Evolutionary conservation across 1,284 basidiomycete species (phyloP), one percentile per base, ranked within the genome.

Genomic region (Ustilago sp.): DNA sequence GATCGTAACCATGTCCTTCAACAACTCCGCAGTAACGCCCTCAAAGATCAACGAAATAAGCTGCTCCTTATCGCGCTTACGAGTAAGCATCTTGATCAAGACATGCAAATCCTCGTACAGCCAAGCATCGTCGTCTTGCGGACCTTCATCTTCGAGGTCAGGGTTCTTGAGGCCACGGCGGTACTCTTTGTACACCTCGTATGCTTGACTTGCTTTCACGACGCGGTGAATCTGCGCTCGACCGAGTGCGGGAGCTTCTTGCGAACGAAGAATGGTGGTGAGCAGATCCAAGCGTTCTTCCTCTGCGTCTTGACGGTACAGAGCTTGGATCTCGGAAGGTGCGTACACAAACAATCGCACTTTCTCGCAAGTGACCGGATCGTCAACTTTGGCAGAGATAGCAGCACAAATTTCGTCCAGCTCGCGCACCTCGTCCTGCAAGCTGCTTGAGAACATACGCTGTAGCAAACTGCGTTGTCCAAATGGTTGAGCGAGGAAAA

Each of bases 1-100:
- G 72, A 99, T 99, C 12, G 97, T 98, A 80, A 99, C 95, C 72
- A 99, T 98, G 86, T 99, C 97, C 87, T 96, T 98, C 80, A 99
- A 88, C 45, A 99, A 88, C 55, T 98, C 96, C 3, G 97, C 92
- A 0, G 97, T 99, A 47, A 92, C 92, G 13, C 95, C 95, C 90
- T 99, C 96, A 79, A 98, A 98, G 59, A 99, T 93, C 54, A 99
- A 88, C 58, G 92, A 93, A 77, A 99, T 93, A 78, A 99, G 84
- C 86, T 96, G 93, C 85, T 99, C 94, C 81, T 94, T 92, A 86
- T 98, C 97, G 73, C 92, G 89, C 58, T 98, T 88, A 56, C 92
- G 89, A 12, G 75, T 78, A 17, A 73, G 54, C 70, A 84, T 74
- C 63, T 74, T 83, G 63, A 83, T 57, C 36, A 82, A 68, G 0